A percentile compares a stretch with the other conserved stretches of the same genome.
These are phyloP conservation scores for Phytophthora boehmeriae DNA, from an alignment of 352 stramenopile genomes.

Conservation along the genomic window DNA sequence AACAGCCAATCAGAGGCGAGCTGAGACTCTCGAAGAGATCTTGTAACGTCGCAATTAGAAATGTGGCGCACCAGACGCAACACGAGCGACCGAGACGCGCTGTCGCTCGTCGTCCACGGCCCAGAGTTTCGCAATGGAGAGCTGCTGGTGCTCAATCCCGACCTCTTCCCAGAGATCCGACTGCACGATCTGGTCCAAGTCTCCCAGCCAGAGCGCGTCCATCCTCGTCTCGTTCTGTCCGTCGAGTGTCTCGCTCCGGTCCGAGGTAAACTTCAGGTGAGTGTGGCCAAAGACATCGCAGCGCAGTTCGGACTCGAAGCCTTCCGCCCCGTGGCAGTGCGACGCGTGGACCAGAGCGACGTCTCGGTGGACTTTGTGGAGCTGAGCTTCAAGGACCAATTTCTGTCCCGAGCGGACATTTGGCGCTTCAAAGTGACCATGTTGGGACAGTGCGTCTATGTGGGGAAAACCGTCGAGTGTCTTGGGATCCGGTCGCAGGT, in stretches of 20 bases:
- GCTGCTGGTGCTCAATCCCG: constrained; percentile 78
- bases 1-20: constrained; percentile 3
- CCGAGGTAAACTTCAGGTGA: constrained; percentile 79
- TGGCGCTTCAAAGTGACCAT: constrained; percentile 89
- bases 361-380: constrained; percentile 87
- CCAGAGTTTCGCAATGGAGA: constrained; percentile 71
- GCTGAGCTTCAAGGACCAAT: constrained; percentile 91
- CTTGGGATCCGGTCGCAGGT: constrained; percentile 90
- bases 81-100: constrained; percentile 42
- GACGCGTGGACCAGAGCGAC: constrained; percentile 60
- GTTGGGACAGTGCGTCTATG: constrained; percentile 76
- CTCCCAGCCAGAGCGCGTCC: constrained; percentile 53
- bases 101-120: constrained; percentile 76
- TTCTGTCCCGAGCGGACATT: constrained; percentile 89
- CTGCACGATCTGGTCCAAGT: constrained; percentile 70
- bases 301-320: constrained; percentile 75
- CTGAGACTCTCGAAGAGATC: no score
- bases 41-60: no score
- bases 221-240: constrained; percentile 69
- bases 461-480: constrained; percentile 69
- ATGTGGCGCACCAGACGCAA: constrained; percentile 43
- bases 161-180: constrained; percentile 68
- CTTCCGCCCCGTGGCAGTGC: constrained; percentile 60
- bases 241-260: constrained; percentile 68
- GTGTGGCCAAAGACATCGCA: constrained; percentile 75